A percentile compares a stretch with the other conserved stretches of the same genome.
Evolutionary conservation across 2,329 filamentous ascomycete species (phyloP).

Genomic region (Venturiaceae sp.): DNA sequence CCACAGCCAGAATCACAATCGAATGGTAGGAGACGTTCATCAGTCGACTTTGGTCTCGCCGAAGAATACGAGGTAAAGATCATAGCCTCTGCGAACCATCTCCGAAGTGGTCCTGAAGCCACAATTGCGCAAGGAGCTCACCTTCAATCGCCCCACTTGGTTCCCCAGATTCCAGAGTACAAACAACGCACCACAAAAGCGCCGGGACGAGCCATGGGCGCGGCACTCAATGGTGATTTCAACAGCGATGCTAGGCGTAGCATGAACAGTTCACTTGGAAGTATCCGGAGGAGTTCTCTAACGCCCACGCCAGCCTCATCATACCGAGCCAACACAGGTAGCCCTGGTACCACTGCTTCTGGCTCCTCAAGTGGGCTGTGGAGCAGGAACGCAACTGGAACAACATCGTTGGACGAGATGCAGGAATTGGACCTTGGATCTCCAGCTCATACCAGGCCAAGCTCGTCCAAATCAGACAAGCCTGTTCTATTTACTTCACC

Average conservation of each 20-base stretch:
- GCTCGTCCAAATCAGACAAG: constrained; percentile 8
- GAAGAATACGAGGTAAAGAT: constrained; percentile 65
- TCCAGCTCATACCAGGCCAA: not conserved
- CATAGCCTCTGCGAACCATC: constrained; percentile 65
- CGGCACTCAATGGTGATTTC: constrained; percentile 7
- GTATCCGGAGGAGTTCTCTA: constrained; percentile 23
- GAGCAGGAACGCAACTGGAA: constrained; percentile 20
- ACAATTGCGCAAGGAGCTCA: constrained; percentile 17
- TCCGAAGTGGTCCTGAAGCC: constrained; percentile 43
- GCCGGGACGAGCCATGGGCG: constrained; percentile 14
- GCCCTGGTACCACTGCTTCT: constrained; percentile 14
- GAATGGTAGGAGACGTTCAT: constrained; percentile 21
- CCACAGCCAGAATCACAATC: not conserved
- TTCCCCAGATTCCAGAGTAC: constrained; percentile 9
- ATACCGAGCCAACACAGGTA: constrained; percentile 14
- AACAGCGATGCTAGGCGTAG: constrained; percentile 9
- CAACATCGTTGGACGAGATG: constrained; percentile 8
- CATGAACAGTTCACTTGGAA: constrained; percentile 28
- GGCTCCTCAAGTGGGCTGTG: constrained; percentile 26
- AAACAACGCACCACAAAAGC: constrained; percentile 15
- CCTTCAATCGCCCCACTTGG: constrained; percentile 20
- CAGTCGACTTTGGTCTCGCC: constrained; percentile 33
- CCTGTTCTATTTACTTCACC: not conserved
- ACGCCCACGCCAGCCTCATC: constrained; percentile 18
- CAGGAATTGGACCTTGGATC: not conserved